Conservation (phyloP, 768 basidiomycete species). For the Galerina marginata region DNA sequence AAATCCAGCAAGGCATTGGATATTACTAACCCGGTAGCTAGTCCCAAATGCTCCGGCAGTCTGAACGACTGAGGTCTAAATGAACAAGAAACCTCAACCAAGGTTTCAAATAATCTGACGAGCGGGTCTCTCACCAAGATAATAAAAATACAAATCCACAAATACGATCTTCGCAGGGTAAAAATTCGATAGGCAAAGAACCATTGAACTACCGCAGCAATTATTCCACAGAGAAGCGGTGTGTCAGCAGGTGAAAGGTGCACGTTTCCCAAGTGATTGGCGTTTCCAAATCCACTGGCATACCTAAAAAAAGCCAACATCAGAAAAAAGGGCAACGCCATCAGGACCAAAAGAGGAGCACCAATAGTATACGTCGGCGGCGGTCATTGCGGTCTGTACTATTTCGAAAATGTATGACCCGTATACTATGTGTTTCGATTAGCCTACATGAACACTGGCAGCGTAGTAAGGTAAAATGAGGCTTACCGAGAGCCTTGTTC, state of each 20-base stretch:
- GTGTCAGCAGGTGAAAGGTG: slow-evolving; percentile 24
- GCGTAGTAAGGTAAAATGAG: not conserved
- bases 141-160: slow-evolving; percentile 12
- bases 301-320: slow-evolving; percentile 8
- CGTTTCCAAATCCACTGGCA: slow-evolving; percentile 23
- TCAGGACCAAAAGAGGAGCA: not conserved
- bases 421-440: slow-evolving; percentile 1
- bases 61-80: slow-evolving; percentile 15
- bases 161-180: slow-evolving; percentile 7
- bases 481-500: slow-evolving; percentile 9
- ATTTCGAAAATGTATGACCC: slow-evolving; percentile 7
- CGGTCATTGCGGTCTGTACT: slow-evolving; percentile 14
- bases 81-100: not conserved
- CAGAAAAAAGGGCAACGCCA: not conserved
- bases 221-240: slow-evolving; percentile 24
- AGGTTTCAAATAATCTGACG: not conserved
- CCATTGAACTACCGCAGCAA: slow-evolving; percentile 22
- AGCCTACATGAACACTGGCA: no score
- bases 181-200: slow-evolving; percentile 28
- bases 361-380: slow-evolving; percentile 13
- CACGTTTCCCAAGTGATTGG: slow-evolving; percentile 17
- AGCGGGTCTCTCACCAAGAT: slow-evolving; percentile 1
- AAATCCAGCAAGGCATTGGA: not conserved
- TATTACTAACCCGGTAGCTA: slow-evolving; percentile 2
- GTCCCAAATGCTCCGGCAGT: slow-evolving; percentile 8